These are phyloP conservation scores for Aureobasidium sp. DNA, from an alignment of 2,329 filamentous ascomycete genomes.

Conservation along the genomic window DNA sequence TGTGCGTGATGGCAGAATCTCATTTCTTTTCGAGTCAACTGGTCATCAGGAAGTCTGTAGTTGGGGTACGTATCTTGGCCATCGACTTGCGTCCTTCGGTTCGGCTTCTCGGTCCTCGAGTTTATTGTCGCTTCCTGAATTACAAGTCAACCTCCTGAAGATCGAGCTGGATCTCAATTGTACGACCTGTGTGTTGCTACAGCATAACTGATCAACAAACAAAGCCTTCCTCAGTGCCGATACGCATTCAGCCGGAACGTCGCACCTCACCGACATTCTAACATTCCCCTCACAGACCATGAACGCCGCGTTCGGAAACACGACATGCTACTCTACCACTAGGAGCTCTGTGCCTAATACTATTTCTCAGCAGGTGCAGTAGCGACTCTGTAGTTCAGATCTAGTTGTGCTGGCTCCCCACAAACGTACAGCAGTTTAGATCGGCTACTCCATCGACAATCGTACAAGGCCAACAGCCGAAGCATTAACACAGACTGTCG, in stretches of 20 bases:
- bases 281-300: neutral
- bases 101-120: neutral
- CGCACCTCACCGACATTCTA: constrained; percentile 1
- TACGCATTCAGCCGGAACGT: neutral
- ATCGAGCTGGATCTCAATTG: neutral
- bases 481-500: neutral
- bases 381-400: neutral
- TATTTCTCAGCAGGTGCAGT: neutral
- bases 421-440: neutral
- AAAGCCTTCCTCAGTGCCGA: neutral
- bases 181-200: neutral
- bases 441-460: neutral
- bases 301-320: neutral
- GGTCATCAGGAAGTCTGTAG: neutral
- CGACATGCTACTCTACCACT: neutral
- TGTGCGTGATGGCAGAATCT: neutral
- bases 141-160: neutral
- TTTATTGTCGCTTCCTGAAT: neutral
- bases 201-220: constrained; percentile 2
- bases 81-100: neutral
- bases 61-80: neutral
- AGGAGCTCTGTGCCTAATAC: neutral
- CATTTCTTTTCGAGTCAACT: constrained; percentile 3
- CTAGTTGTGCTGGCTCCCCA: neutral
- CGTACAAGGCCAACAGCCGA: neutral